Evolutionary conservation across 164 flowering plant genomes (phyloP).

Genomic region (Tinospora cordifolia): DNA sequence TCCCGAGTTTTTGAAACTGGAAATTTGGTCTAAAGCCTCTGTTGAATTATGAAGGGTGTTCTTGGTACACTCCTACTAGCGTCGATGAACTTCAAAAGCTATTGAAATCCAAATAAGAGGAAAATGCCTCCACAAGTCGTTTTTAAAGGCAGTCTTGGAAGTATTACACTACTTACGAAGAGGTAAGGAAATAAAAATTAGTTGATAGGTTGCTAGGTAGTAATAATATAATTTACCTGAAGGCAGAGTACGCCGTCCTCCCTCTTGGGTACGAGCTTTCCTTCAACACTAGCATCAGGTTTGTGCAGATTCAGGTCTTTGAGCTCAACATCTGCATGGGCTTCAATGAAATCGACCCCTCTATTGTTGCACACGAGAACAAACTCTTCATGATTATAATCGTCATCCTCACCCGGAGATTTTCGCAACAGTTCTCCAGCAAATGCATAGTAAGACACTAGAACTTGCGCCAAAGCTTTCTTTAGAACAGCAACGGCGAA

Average conservation of each 20-base stretch:
- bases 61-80: neutral
- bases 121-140: neutral
- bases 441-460: conserved; percentile 23
- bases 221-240: too few relatives aligned
- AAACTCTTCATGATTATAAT: too few relatives aligned
- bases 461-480: conserved; percentile 15
- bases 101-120: neutral
- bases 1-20: too few relatives aligned
- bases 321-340: conserved; percentile 33
- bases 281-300: conserved; percentile 32
- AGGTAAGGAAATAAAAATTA: too few relatives aligned
- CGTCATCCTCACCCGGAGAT: conserved; percentile 8
- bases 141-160: neutral
- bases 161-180: neutral
- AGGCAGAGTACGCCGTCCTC: conserved; percentile 29
- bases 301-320: conserved; percentile 26
- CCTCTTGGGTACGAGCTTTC: conserved; percentile 32
- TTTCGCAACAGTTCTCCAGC: conserved; percentile 25
- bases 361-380: conserved; percentile 34
- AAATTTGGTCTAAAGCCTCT: too few relatives aligned
- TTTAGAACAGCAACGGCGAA: conserved; percentile 19
- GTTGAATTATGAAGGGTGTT: too few relatives aligned
- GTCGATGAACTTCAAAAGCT: neutral
- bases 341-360: conserved; percentile 39
- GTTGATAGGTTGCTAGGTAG: too few relatives aligned